Base-by-base conservation (phyloP, 2,329 filamentous ascomycete species). In the Fonsecaea monophora region DNA sequence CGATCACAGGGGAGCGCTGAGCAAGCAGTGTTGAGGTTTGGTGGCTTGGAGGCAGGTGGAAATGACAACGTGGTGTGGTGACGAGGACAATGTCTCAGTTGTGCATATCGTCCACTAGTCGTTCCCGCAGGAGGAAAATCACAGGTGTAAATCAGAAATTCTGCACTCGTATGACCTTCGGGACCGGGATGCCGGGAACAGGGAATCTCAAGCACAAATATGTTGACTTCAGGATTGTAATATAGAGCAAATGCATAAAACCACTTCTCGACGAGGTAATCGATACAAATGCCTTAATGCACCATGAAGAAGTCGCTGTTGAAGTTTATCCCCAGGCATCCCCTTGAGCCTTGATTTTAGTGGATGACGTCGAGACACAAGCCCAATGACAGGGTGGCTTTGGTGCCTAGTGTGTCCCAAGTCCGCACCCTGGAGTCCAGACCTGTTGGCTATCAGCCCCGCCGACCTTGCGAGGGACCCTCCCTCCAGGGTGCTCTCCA, bases 21-120 rank as follows among this genome's bases (percentile, higher is more conserved):
- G 53, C 64, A 50, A 48, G 18, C 25, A 38, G 25, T 21, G 35
- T 61, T 54, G 53, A 34, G 9, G 18, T 30, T 13, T 38, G 48
- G 50, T 12, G 50, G 10, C 13, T 48, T 7, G 38, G 21, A 34
- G 55, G 21, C 35, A 45, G 21, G 18, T 50, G 30, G 34, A 54
- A 32, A 53, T 59, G 32, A 21, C n/a, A 34, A 38, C 25, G 25
- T 25, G 25, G 25, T 25, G 35, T 63, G 61, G 64, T 64, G 63
- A 66, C 59, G 63, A 66, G 55, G 60, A 64, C 54, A 68, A 55
- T 69, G 64, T 69, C 66, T 68, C 66, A 68, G 66, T 60, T 61
- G 53, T 53, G 45, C 18, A 40, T 40, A 40, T 32, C 58, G 48
- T 58, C 54, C 53, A 40, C 18, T 42, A 60, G 38, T 25, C n/a